A percentile compares a stretch with the other conserved stretches of the same genome.
Evolutionary conservation across 257 asterid species (phyloP).

Genomic region (Anisodus acutangulus): DNA sequence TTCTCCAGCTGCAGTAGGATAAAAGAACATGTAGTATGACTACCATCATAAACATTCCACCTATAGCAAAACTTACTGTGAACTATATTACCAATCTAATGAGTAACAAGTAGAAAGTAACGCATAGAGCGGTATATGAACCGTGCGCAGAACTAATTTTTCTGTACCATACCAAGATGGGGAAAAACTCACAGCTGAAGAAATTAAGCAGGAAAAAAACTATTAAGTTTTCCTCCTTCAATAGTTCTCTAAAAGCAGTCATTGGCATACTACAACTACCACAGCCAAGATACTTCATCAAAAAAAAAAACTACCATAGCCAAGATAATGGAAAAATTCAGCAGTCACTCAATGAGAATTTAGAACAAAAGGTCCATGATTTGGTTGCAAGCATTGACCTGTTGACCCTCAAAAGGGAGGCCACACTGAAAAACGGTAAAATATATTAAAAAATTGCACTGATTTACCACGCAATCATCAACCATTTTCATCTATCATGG

Average conservation of each 20-base stretch:
- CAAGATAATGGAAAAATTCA: background rate
- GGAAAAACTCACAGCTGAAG: background rate
- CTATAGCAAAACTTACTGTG: constrained; percentile 12
- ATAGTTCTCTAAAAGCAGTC: background rate
- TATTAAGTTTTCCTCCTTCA: background rate
- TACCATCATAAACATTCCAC: constrained; percentile 12
- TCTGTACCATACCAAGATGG: background rate
- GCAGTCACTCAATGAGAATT: constrained; percentile 4
- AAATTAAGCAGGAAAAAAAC: background rate
- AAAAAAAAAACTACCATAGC: background rate
- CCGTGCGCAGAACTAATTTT: background rate
- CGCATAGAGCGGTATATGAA: background rate
- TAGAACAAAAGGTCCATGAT: background rate
- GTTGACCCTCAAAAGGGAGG: background rate
- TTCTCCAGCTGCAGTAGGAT: background rate
- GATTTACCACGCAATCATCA: background rate
- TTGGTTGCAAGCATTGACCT: background rate
- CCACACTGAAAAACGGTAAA: background rate
- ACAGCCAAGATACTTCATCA: background rate
- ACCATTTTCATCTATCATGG: constrained; percentile 11
- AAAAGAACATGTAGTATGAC: background rate
- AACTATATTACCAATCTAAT: background rate
- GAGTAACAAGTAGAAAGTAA: background rate
- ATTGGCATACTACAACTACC: background rate
- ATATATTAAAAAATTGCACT: background rate